Evolutionary conservation across 805 yeast species (phyloP).

Genomic region (Komagataella kurtzmanii): DNA sequence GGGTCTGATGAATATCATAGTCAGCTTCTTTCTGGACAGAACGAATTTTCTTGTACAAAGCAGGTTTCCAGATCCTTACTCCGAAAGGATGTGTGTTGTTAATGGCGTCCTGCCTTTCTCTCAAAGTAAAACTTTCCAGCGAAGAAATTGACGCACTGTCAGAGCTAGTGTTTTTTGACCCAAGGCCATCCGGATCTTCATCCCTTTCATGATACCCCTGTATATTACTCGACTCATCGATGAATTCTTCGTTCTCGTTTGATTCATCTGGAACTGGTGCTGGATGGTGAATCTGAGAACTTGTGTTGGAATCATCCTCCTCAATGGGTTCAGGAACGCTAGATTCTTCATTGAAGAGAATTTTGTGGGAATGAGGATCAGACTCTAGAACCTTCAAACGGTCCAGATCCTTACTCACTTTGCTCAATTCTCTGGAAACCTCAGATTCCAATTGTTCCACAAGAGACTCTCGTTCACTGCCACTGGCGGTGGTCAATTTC

Average conservation of each 20-base stretch:
- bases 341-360: slow-evolving; percentile 4
- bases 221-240: slow-evolving; percentile 7
- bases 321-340: slow-evolving; percentile 5
- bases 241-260: neutral
- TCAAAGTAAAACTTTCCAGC: slow-evolving; percentile 70
- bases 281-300: neutral
- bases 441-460: slow-evolving; percentile 14
- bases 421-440: slow-evolving; percentile 10
- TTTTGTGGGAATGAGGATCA: slow-evolving; percentile 2
- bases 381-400: slow-evolving; percentile 16
- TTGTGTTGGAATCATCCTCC: slow-evolving; percentile 5
- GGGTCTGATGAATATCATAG: slow-evolving; percentile 78
- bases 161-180: slow-evolving; percentile 12
- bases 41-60: slow-evolving; percentile 82
- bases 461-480: neutral
- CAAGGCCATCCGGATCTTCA: slow-evolving; percentile 5
- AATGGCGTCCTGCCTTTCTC: slow-evolving; percentile 92
- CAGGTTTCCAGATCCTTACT: slow-evolving; percentile 97
- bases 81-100: slow-evolving; percentile 97
- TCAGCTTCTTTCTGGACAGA: slow-evolving; percentile 88
- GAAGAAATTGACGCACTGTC: slow-evolving; percentile 30
- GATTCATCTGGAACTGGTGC: neutral
- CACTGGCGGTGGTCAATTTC: neutral
- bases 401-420: slow-evolving; percentile 12
- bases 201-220: slow-evolving; percentile 7